Evolutionary conservation across 345 rosid genomes (phyloP).

Genomic region (Aethionema arabicum): DNA sequence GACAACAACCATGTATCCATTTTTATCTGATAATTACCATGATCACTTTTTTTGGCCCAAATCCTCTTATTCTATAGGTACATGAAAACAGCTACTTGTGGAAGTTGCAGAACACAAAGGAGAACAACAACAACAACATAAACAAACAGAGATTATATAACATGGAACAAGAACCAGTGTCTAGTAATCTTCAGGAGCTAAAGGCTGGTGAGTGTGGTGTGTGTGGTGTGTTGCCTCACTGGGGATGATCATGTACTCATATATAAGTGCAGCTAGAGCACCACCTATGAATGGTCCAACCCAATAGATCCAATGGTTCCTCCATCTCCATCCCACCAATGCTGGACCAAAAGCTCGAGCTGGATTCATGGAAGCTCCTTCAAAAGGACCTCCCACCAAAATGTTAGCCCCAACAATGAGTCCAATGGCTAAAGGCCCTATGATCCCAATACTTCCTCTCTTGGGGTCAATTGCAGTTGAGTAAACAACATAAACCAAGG

Average conservation of each 20-base stretch:
- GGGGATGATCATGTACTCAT: slow-evolving; percentile 57
- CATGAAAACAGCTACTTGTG: slow-evolving; percentile 21
- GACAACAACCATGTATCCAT: slow-evolving; percentile 15
- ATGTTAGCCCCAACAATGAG: slow-evolving; percentile 38
- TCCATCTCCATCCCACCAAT: slow-evolving; percentile 43
- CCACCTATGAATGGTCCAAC: slow-evolving; percentile 41
- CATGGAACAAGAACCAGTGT: slow-evolving; percentile 15
- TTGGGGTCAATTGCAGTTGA: slow-evolving; percentile 41
- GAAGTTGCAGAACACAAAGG: slow-evolving; percentile 21
- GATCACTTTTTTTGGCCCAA: slow-evolving; percentile 2
- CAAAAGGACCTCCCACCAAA: slow-evolving; percentile 40
- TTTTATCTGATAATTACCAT: background rate
- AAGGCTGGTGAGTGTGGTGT: slow-evolving; percentile 56
- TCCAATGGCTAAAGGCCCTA: slow-evolving; percentile 40
- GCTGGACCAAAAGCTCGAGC: slow-evolving; percentile 45
- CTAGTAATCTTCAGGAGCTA: slow-evolving; percentile 84
- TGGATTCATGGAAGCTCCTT: slow-evolving; percentile 43
- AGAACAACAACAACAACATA: slow-evolving; percentile 22
- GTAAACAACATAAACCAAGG: slow-evolving; percentile 37
- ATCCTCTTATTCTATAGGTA: slow-evolving; percentile 16
- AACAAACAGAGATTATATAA: slow-evolving; percentile 26
- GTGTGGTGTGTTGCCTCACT: slow-evolving; percentile 39
- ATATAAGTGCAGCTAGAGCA: slow-evolving; percentile 42
- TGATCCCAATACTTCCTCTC: slow-evolving; percentile 37
- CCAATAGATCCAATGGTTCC: slow-evolving; percentile 40